These are phyloP conservation scores for Rhizopogon vinicolor DNA, from an alignment of 768 basidiomycete genomes.

Conservation along the genomic window DNA sequence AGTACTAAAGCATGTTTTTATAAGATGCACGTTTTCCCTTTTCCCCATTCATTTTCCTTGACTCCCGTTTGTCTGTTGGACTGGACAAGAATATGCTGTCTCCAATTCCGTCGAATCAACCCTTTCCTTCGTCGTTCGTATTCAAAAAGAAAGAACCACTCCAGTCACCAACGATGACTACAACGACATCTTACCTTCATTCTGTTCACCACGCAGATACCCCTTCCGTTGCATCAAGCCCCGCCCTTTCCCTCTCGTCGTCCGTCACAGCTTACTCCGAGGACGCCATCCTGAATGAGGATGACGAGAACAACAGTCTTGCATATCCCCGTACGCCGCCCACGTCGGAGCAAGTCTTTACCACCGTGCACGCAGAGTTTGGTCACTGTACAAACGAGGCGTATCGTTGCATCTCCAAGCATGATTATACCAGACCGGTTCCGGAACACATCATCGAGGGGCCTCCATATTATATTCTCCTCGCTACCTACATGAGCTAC, in stretches of 20 bases:
- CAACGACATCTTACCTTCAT: too few relatives aligned
- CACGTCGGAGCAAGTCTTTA: slow-evolving; percentile 76
- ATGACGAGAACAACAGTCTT: slow-evolving; percentile 54
- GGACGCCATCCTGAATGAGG: slow-evolving; percentile 58
- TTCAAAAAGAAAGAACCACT: too few relatives aligned
- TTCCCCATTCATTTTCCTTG: too few relatives aligned
- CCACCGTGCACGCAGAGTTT: slow-evolving; percentile 85
- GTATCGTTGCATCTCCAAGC: slow-evolving; percentile 65
- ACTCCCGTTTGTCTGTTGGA: too few relatives aligned
- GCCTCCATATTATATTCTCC: slow-evolving; percentile 88
- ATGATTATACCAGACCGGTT: slow-evolving; percentile 43
- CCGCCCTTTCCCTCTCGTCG: slow-evolving; percentile 72
- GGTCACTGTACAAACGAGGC: slow-evolving; percentile 82
- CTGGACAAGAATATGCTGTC: too few relatives aligned
- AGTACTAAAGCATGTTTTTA: too few relatives aligned
- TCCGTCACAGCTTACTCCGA: slow-evolving; percentile 66
- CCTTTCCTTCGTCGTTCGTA: too few relatives aligned
- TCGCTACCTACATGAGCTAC: slow-evolving; percentile 92
- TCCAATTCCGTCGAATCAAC: too few relatives aligned
- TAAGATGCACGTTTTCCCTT: too few relatives aligned
- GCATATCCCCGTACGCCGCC: slow-evolving; percentile 60
- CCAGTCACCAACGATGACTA: too few relatives aligned
- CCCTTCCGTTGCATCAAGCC: slow-evolving; percentile 55
- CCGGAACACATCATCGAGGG: slow-evolving; percentile 65
- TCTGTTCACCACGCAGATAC: slow-evolving; percentile 10